Evolutionary conservation across 1,284 basidiomycete species (phyloP).

Genomic region (Calocybe gambosa): DNA sequence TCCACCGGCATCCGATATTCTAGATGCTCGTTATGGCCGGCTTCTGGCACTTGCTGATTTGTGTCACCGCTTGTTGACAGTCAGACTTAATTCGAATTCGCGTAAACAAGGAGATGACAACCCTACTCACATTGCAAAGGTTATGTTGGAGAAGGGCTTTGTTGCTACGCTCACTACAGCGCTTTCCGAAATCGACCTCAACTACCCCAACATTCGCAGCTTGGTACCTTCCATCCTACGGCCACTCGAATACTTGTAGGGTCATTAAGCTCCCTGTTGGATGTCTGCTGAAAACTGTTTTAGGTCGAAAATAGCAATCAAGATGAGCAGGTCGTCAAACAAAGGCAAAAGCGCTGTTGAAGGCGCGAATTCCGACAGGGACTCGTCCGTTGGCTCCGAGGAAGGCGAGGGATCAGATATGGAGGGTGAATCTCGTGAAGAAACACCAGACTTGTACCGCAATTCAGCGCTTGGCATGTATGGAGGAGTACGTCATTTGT

Average conservation of each 20-base stretch:
- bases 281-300: slow-evolving; percentile 11
- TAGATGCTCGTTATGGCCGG: slow-evolving; percentile 83
- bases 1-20: slow-evolving; percentile 53
- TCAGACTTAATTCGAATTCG: slow-evolving; percentile 55
- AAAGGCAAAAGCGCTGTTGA: slow-evolving; percentile 58
- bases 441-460: slow-evolving; percentile 91
- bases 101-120: slow-evolving; percentile 74
- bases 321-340: slow-evolving; percentile 80
- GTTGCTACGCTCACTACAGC: slow-evolving; percentile 87
- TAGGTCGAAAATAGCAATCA: slow-evolving; percentile 93
- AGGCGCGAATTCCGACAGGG: slow-evolving; percentile 46
- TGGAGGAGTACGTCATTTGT: slow-evolving; percentile 59
- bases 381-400: slow-evolving; percentile 55
- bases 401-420: slow-evolving; percentile 59
- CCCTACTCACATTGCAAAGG: slow-evolving; percentile 89
- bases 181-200: slow-evolving; percentile 90
- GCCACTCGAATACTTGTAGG: slow-evolving; percentile 87
- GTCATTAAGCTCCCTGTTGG: slow-evolving; percentile 1
- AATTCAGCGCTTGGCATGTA: slow-evolving; percentile 97
- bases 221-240: slow-evolving; percentile 83
- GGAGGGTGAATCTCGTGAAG: slow-evolving; percentile 56
- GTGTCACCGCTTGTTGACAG: slow-evolving; percentile 82
- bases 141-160: slow-evolving; percentile 98
- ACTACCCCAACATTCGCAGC: slow-evolving; percentile 87
- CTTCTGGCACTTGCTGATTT: slow-evolving; percentile 86